phyloP scores from a whole-genome alignment of 768 basidiomycete genomes.

The Mrakia gelida region DNA sequence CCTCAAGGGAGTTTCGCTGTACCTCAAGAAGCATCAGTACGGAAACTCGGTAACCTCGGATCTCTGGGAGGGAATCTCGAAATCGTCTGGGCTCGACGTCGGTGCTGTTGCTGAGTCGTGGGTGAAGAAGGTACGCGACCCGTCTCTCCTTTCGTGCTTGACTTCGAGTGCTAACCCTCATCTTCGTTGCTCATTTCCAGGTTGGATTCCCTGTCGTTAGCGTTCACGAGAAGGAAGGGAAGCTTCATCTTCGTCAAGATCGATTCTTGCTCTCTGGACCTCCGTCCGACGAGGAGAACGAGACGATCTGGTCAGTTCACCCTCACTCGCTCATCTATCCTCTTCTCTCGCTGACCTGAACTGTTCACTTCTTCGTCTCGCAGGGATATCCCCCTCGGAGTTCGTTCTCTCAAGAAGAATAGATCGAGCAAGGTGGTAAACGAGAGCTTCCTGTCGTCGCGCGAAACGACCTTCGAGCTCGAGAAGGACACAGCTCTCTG shows the following conservation, averaged over 20 bases:
- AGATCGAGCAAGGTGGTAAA: slow-evolving; percentile 62
- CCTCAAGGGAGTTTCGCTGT: slow-evolving; percentile 79
- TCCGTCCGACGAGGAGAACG: slow-evolving; percentile 72
- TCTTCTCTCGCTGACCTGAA: neutral
- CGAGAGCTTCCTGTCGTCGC: slow-evolving; percentile 59
- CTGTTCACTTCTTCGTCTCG: neutral
- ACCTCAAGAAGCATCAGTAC: slow-evolving; percentile 83
- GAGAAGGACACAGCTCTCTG: slow-evolving; percentile 59
- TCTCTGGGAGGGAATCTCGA: slow-evolving; percentile 78
- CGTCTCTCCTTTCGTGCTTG: neutral
- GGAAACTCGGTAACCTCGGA: slow-evolving; percentile 78
- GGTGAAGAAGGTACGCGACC: slow-evolving; percentile 40
- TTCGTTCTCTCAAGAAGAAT: slow-evolving; percentile 58
- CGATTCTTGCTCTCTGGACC: slow-evolving; percentile 83
- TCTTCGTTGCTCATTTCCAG: slow-evolving; percentile 56
- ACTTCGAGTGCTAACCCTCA: neutral
- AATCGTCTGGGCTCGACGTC: slow-evolving; percentile 67
- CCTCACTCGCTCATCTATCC: neutral
- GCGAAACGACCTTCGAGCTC: slow-evolving; percentile 64
- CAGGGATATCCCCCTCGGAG: slow-evolving; percentile 75
- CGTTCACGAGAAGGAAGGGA: slow-evolving; percentile 51
- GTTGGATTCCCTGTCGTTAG: slow-evolving; percentile 85
- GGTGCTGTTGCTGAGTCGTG: slow-evolving; percentile 82
- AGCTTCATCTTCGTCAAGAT: slow-evolving; percentile 76
- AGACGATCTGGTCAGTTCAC: slow-evolving; percentile 68